These are phyloP conservation scores for Psilocybe mexicana DNA, from an alignment of 1,284 basidiomycete genomes.

Conservation along the genomic window DNA sequence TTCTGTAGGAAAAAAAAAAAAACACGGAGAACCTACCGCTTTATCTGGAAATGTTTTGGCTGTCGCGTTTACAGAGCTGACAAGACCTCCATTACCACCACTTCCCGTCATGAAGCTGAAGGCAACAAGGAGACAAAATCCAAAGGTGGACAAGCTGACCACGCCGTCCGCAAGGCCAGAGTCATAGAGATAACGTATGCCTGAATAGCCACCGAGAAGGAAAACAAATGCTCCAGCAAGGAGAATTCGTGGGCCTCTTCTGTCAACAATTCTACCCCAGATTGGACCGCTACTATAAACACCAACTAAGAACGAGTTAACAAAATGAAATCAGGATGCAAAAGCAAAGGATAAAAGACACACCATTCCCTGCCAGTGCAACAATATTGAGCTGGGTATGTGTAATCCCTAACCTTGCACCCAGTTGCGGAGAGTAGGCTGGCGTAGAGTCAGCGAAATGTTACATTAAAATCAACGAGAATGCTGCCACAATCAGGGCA, in stretches of 20 bases:
- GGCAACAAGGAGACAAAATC: slow-evolving; percentile 43
- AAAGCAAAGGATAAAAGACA: slow-evolving; percentile 33
- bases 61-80: slow-evolving; percentile 59
- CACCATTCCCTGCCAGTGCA: slow-evolving; percentile 67
- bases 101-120: slow-evolving; percentile 61
- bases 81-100: slow-evolving; percentile 61
- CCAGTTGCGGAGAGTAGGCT: slow-evolving; percentile 84
- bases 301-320: slow-evolving; percentile 44
- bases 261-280: slow-evolving; percentile 71
- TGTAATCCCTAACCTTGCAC: slow-evolving; percentile 63
- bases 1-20: no score
- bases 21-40: slow-evolving; percentile 33
- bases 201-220: slow-evolving; percentile 64
- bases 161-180: slow-evolving; percentile 38
- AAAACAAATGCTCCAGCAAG: slow-evolving; percentile 49
- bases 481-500: no score
- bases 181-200: slow-evolving; percentile 65
- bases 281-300: slow-evolving; percentile 62
- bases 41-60: slow-evolving; percentile 61
- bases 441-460: slow-evolving; percentile 4
- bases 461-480: background rate
- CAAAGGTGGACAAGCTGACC: slow-evolving; percentile 26
- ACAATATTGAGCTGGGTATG: slow-evolving; percentile 79
- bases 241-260: slow-evolving; percentile 56
- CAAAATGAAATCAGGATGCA: background rate